Evolutionary conservation across 257 asterid genomes (phyloP).

Genomic region (Solanum infundibuliforme): DNA sequence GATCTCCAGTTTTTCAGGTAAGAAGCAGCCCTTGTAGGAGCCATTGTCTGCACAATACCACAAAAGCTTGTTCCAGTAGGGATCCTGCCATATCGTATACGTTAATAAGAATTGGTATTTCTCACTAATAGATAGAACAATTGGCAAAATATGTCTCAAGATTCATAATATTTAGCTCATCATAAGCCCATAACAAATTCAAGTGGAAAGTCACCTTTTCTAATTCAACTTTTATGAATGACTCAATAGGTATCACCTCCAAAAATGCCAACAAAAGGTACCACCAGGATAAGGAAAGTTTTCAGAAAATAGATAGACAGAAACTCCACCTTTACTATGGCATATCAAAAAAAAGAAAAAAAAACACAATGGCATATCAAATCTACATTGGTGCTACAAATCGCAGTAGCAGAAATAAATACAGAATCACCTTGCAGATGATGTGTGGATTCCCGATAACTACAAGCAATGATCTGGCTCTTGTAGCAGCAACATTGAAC

Average conservation of each 20-base stretch:
- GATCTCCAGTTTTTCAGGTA: constrained; percentile 42
- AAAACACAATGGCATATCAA: not conserved
- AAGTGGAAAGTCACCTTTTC: not conserved
- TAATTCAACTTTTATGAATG: not conserved
- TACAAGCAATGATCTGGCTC: constrained; percentile 74
- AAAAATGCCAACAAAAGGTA: not conserved
- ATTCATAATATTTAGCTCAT: not conserved
- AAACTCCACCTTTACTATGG: not conserved
- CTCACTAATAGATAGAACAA: not conserved
- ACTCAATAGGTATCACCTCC: not conserved
- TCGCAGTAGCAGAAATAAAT: not conserved
- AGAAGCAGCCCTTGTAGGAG: constrained; percentile 82
- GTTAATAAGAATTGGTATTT: constrained; percentile 5
- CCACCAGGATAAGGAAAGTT: not conserved
- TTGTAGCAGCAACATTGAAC: constrained; percentile 83
- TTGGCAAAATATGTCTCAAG: not conserved
- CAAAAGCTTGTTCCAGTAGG: constrained; percentile 63
- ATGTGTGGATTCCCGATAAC: constrained; percentile 97
- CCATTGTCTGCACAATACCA: constrained; percentile 82
- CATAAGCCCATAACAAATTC: not conserved
- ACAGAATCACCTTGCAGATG: constrained; percentile 63
- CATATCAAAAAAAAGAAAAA: not conserved
- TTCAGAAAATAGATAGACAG: not conserved
- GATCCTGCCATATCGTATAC: constrained; percentile 45
- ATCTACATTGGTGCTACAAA: not conserved